Evolutionary conservation across 2,329 filamentous ascomycete species (phyloP), one percentile per base, ranked within the genome.

Genomic region (Fusarium sp.): DNA sequence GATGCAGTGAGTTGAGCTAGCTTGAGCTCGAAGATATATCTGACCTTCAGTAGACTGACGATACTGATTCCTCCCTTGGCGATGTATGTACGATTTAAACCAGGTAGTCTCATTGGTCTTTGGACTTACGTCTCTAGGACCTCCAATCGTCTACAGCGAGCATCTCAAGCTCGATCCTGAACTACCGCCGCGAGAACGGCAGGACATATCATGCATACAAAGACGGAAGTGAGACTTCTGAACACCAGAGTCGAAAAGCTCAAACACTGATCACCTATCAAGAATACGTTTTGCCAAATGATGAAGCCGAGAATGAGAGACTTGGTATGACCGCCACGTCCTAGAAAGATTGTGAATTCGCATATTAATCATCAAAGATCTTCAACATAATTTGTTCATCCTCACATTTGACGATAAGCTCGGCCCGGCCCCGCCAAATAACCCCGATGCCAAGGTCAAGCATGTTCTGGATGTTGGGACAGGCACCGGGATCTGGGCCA

Each of bases 231-330:
- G 14, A 49, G 48, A 6, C 6, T 18, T 32, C 7, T 13, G 2
- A 14, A 15, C 6, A 14, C 12, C 13, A 30, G 7, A 13, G 1
- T 2, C 8, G 18, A 6, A 27, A 5, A 7, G 4, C 1, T 7
- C 4, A 7, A 2, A 12, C 1, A 3, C 11, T 40, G 1, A 35
- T 11, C 3, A 12, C 9, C 13, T 1, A 11, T 7, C 0, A 5
- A 73, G 71, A 74, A 26, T 74, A 74, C 35, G 60, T 33, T 14
- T 50, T 74, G 12, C 71, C 71, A 3, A 74, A 74, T 11, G 71
- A 74, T 6, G 65, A 74, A 15, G 50, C 60, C 11, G 71, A 74
- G 10, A 69, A 55, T 7, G 60, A 68, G 33, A 62, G 71, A 35
- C n/a, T 74, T 27, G 66, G 69, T 68, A 59, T 4, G 18, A 4